These are phyloP conservation scores for Moniliella sp. DNA, from an alignment of 1,284 basidiomycete genomes.

Conservation along the genomic window DNA sequence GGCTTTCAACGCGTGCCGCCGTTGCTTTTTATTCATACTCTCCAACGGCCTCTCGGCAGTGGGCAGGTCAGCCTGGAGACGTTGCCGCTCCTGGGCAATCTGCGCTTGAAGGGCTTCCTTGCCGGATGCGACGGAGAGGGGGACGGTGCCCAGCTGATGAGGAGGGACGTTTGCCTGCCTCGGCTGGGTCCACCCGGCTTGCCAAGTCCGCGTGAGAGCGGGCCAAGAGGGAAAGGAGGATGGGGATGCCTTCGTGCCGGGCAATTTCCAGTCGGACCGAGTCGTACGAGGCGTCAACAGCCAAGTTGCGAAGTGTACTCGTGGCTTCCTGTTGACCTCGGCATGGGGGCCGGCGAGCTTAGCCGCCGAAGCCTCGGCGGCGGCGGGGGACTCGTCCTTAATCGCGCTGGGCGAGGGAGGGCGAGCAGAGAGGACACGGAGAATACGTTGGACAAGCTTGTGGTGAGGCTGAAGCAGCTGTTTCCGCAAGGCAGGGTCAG, in stretches of 20 bases:
- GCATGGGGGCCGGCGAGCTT: neutral
- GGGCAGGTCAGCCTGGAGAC: slow-evolving; percentile 5
- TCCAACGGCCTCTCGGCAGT: slow-evolving; percentile 14
- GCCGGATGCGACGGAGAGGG: slow-evolving; percentile 3
- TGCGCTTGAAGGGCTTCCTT: slow-evolving; percentile 3
- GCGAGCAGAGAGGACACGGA: slow-evolving; percentile 13
- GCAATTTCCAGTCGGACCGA: slow-evolving; percentile 13
- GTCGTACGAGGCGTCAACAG: slow-evolving; percentile 14
- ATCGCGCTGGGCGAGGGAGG: slow-evolving; percentile 6
- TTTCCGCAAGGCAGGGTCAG: slow-evolving; percentile 5
- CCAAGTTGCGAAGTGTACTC: slow-evolving; percentile 27
- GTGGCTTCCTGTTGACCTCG: slow-evolving; percentile 21
- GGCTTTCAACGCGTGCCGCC: slow-evolving; percentile 18
- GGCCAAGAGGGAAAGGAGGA: too few species aligned
- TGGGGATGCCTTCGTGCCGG: slow-evolving; percentile 12
- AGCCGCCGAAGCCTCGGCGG: neutral
- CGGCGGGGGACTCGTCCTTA: neutral
- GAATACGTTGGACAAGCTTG: slow-evolving; percentile 13
- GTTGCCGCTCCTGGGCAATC: slow-evolving; percentile 8
- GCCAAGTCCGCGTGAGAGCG: slow-evolving; percentile 15
- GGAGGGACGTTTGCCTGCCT: slow-evolving; percentile 2
- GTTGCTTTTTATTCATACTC: slow-evolving; percentile 32
- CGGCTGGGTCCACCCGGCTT: slow-evolving; percentile 9
- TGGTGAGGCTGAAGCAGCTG: slow-evolving; percentile 11
- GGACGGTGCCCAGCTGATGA: neutral